Conservation (phyloP, 768 basidiomycete species). For the Lepiota brunneoincarnata region DNA sequence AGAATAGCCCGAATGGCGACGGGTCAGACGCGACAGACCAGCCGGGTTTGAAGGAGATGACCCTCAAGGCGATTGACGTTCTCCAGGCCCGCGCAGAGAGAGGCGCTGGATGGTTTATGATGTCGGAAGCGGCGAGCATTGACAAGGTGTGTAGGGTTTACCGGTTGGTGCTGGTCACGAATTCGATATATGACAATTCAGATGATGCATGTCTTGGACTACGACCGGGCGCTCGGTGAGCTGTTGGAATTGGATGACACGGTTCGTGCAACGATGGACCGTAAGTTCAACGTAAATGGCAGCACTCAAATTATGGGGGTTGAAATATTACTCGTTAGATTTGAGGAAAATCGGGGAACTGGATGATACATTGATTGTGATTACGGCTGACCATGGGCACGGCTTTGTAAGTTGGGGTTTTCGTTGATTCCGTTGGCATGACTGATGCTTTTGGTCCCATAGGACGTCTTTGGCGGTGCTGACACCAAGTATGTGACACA, state of each 20-base stretch:
- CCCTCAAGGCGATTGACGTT: constrained; percentile 43
- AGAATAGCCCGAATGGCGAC: constrained; percentile 40
- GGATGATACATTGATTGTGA: constrained; percentile 40
- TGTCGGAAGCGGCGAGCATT: constrained; percentile 45
- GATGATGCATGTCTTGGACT: constrained; percentile 49
- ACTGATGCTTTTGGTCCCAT: neutral
- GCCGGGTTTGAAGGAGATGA: constrained; percentile 48
- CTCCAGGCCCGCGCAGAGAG: constrained; percentile 35
- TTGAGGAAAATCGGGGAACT: constrained; percentile 40
- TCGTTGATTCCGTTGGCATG: neutral
- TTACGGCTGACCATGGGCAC: constrained; percentile 46
- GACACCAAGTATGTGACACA: constrained; percentile 36
- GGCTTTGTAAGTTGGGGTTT: constrained; percentile 33
- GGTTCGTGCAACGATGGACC: constrained; percentile 37
- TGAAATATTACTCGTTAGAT: constrained; percentile 22
- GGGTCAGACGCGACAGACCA: constrained; percentile 40
- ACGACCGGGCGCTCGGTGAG: constrained; percentile 44
- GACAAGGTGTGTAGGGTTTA: constrained; percentile 30
- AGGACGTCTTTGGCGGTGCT: constrained; percentile 43
- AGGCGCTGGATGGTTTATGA: constrained; percentile 43
- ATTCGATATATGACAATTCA: constrained; percentile 6
- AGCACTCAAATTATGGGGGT: neutral
- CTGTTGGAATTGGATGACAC: constrained; percentile 44
- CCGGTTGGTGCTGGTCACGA: neutral
- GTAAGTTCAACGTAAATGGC: constrained; percentile 20